Percentiles rank a stretch among this genome's conserved stretches.
Conservation (phyloP, 2,329 filamentous ascomycete genomes). For the Pseudogymnoascus sp. region DNA sequence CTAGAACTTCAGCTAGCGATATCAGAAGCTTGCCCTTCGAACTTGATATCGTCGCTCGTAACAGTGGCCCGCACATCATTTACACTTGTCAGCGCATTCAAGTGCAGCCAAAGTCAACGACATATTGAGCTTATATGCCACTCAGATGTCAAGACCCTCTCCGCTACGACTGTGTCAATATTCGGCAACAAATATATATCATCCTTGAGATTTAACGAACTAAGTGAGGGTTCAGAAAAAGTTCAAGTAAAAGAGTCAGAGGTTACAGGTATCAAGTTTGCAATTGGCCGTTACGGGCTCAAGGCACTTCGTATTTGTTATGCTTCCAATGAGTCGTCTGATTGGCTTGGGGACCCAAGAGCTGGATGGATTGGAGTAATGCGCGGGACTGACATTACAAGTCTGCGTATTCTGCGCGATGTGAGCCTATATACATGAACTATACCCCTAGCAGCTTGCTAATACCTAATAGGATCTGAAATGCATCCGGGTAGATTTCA, state of each 20-base stretch:
- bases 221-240: not conserved
- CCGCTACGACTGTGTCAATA: not conserved
- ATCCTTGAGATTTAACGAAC: not conserved
- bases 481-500: constrained; percentile 9
- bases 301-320: constrained; percentile 5
- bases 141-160: not conserved
- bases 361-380: constrained; percentile 8
- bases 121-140: not conserved
- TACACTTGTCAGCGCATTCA: not conserved
- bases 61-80: not conserved
- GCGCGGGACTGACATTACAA: not conserved
- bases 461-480: not conserved
- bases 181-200: constrained; percentile 10
- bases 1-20: constrained; percentile 2
- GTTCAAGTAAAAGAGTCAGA: not conserved
- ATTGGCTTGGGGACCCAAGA: constrained; percentile 5
- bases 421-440: not conserved
- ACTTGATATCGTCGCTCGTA: not conserved
- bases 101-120: not conserved
- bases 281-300: constrained; percentile 6
- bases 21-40: not conserved
- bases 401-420: constrained; percentile 3
- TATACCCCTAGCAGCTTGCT: not conserved
- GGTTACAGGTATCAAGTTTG: constrained; percentile 5
- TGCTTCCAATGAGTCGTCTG: not conserved